Percentiles rank a stretch among this genome's conserved stretches.
phyloP scores from a whole-genome alignment of 768 basidiomycete species.

The Naematelia aurantialba region DNA sequence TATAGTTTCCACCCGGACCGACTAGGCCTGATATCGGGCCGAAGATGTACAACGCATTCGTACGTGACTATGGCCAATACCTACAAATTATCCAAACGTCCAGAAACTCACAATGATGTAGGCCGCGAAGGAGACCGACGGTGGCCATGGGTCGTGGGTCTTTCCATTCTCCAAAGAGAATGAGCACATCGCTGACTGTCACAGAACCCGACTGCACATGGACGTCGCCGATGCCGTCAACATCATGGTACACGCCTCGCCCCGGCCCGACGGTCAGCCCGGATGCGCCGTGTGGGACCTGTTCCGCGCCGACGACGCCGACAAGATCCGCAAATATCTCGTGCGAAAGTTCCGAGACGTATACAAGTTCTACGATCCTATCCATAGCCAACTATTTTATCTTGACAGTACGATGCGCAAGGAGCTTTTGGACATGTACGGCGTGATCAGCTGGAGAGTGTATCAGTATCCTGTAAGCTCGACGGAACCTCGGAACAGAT shows the following conservation, averaged over 20 bases:
- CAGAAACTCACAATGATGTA: constrained; percentile 16
- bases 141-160: constrained; percentile 66
- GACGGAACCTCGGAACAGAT: background rate
- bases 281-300: constrained; percentile 92
- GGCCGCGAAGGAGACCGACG: constrained; percentile 62
- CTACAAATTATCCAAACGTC: background rate
- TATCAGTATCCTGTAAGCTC: constrained; percentile 71
- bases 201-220: constrained; percentile 76
- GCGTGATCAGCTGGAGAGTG: constrained; percentile 73
- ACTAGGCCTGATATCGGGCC: constrained; percentile 59
- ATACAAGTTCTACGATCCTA: constrained; percentile 62
- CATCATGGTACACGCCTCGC: constrained; percentile 74
- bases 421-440: constrained; percentile 63
- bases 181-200: background rate
- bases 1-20: constrained; percentile 24
- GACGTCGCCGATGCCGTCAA: constrained; percentile 90
- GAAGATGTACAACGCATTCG: constrained; percentile 88
- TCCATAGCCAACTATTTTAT: constrained; percentile 85
- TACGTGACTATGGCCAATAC: too few relatives aligned
- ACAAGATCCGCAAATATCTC: constrained; percentile 72
- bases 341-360: constrained; percentile 56
- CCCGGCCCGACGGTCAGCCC: constrained; percentile 25
- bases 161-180: background rate
- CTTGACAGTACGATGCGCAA: constrained; percentile 66
- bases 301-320: constrained; percentile 74